Conservation (phyloP, 2,329 filamentous ascomycete genomes). For the Colletotrichum trifolii region DNA sequence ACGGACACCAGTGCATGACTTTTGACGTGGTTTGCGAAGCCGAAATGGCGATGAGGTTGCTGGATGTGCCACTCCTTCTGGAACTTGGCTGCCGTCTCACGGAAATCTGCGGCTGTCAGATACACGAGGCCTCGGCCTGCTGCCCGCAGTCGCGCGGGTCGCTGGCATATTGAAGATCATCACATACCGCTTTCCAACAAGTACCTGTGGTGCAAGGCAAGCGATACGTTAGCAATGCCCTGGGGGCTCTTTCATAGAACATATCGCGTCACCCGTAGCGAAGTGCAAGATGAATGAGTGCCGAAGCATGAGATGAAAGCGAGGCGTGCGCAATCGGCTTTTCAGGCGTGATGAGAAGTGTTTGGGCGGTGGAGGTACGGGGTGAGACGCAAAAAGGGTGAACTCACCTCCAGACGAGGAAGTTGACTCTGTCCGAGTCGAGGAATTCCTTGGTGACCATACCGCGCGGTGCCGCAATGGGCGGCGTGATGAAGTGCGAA, state of each 20-base stretch:
- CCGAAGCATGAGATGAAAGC: slow-evolving; percentile 22
- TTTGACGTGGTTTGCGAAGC: slow-evolving; percentile 73
- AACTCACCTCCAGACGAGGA: slow-evolving; percentile 77
- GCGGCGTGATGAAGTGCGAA: slow-evolving; percentile 31
- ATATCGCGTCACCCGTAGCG: background rate
- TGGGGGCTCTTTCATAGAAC: slow-evolving; percentile 11
- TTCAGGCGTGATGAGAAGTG: slow-evolving; percentile 8
- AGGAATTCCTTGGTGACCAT: slow-evolving; percentile 70
- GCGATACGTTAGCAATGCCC: slow-evolving; percentile 33
- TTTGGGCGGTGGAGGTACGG: slow-evolving; percentile 20
- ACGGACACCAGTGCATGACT: slow-evolving; percentile 72
- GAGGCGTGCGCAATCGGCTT: slow-evolving; percentile 28
- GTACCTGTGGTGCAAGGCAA: slow-evolving; percentile 55
- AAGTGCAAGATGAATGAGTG: background rate
- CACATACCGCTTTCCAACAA: slow-evolving; percentile 72
- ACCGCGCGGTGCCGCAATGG: slow-evolving; percentile 35
- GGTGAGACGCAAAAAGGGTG: slow-evolving; percentile 40
- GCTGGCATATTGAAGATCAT: slow-evolving; percentile 28
- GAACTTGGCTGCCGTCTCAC: slow-evolving; percentile 74
- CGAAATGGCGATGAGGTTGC: slow-evolving; percentile 70
- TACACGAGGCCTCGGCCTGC: slow-evolving; percentile 21
- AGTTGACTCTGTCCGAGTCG: slow-evolving; percentile 76
- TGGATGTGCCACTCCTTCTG: slow-evolving; percentile 75
- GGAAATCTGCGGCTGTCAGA: slow-evolving; percentile 64
- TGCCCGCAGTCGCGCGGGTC: slow-evolving; percentile 30